Base-by-base conservation (phyloP, 345 rosid species). In the Sisymbrium irio region DNA sequence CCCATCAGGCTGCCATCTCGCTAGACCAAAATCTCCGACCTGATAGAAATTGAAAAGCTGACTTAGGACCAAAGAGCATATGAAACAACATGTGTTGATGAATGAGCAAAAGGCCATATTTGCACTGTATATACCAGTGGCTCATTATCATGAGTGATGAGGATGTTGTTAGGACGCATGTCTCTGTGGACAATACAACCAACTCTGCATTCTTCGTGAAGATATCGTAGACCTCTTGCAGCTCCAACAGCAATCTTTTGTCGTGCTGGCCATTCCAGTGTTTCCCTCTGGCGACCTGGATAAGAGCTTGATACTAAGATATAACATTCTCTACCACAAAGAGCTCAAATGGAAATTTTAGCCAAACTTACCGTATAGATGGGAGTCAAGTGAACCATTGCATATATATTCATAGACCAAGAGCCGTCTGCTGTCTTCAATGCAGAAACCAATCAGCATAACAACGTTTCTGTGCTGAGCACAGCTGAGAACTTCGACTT, bases 1-100 rank as follows among this genome's bases (percentile, higher is more conserved):
- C n/a, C 97, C 99, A 82, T 96, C 96, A 72, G 99, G 99, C 75
- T 96, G 99, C 99, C 99, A 96, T 79, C 99, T 86, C n/a, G 98
- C 99, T 7, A 96, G 81, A 75, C 99, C 99, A 81, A 96, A 92
- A 82, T 96, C 99, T 44, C 99, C 99, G 72, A 96, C 99, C 99
- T 96, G 73, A 41, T 46, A 49, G 54, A 17, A 35, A 8, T 54
- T 2, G 57, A 42, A 28, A 40, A 59, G 22, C 12, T 25, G 20
- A 40, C 15, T 59, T 11, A 77, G 65, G 4, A 68, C 69, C 47
- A 62, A 68, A n/a, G 20, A 33, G 51, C 20, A 14, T 22, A 71
- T 33, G 30, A 46, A 55, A 65, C 18, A 56, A 30, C 17, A 50
- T 27, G 27, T 55, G 20, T 6, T 66, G 73, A 17, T 41, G 74